phyloP scores from a whole-genome alignment of 208 protist genomes.

The Wallacemonas sp. region DNA sequence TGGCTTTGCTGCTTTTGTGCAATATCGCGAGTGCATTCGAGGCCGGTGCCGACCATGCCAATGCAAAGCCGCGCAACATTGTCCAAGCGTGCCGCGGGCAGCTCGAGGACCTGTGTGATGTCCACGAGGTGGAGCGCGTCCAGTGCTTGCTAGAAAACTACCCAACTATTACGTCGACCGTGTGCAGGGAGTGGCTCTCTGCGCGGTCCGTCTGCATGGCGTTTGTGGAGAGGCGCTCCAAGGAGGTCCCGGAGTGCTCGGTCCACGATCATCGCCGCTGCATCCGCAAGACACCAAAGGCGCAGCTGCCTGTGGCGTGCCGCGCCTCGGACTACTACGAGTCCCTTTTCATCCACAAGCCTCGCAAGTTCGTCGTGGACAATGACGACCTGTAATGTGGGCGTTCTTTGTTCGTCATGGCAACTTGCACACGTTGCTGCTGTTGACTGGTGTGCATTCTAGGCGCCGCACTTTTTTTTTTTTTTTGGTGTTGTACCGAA shows the following conservation, averaged over 20 bases:
- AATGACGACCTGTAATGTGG: neutral
- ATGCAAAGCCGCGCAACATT: conserved; percentile 20
- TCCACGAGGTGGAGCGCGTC: neutral
- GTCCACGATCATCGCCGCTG: conserved; percentile 27
- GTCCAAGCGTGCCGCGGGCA: conserved; percentile 40
- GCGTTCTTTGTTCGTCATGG: too few relatives aligned
- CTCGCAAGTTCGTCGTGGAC: conserved; percentile 26
- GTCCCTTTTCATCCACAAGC: conserved; percentile 29
- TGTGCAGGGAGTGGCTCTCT: conserved; percentile 42
- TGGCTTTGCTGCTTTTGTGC: neutral
- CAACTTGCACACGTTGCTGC: too few relatives aligned
- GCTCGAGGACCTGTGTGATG: conserved; percentile 28
- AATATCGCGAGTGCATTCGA: neutral
- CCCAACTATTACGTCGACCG: conserved; percentile 15
- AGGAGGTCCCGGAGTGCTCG: neutral
- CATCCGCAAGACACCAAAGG: conserved; percentile 19
- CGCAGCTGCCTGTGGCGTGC: conserved; percentile 30
- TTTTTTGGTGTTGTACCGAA: too few relatives aligned
- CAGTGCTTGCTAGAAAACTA: conserved; percentile 28
- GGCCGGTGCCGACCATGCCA: neutral
- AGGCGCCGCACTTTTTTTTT: too few relatives aligned
- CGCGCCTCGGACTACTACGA: conserved; percentile 35
- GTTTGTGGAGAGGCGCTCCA: conserved; percentile 11
- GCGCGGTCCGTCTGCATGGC: conserved; percentile 30
- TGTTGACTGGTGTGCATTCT: too few relatives aligned